Conservation (phyloP, 1,139 yeast genomes). For the Geotrichum reessii region DNA sequence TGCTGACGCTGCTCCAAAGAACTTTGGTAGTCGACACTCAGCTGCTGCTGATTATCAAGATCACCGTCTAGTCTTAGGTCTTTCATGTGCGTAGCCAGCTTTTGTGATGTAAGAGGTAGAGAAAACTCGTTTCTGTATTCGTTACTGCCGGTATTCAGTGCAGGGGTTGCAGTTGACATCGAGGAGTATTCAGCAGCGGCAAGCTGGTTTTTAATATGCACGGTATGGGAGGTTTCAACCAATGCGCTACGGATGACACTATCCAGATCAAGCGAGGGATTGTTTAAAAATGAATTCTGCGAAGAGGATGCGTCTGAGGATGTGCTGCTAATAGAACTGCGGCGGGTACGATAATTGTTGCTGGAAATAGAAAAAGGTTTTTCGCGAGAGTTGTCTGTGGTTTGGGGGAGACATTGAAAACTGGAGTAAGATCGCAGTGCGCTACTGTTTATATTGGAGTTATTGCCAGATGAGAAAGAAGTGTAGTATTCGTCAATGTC, state of each 20-base stretch:
- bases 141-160: neutral
- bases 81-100: neutral
- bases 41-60: neutral
- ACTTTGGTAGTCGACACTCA: too few species aligned
- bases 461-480: neutral
- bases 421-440: neutral
- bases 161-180: neutral
- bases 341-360: neutral
- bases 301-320: neutral
- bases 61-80: too few species aligned
- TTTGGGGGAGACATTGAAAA: neutral
- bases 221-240: conserved; percentile 8
- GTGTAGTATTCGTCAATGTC: neutral
- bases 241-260: conserved; percentile 12
- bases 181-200: neutral
- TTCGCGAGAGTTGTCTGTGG: neutral
- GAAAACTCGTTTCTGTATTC: neutral
- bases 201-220: neutral
- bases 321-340: neutral
- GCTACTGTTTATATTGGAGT: neutral
- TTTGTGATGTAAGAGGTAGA: neutral
- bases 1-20: too few species aligned
- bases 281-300: neutral
- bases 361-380: neutral
- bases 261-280: conserved; percentile 7